phyloP scores from a whole-genome alignment of 176 grass and related monocot species.

The Luzula sylvatica region DNA sequence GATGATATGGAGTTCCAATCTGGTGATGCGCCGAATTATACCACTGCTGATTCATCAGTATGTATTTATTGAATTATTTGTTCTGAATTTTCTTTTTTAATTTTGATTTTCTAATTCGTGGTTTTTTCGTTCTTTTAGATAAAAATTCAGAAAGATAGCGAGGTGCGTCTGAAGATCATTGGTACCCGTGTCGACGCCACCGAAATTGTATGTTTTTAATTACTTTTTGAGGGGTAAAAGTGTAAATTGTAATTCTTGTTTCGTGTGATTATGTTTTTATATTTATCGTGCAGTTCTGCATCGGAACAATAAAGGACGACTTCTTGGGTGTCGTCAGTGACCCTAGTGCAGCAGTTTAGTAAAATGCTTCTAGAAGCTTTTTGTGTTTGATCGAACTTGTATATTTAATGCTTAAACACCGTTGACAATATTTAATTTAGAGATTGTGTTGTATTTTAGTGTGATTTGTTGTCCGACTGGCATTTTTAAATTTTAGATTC shows the following conservation, averaged over 20 bases:
- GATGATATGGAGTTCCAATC: conserved; percentile 94
- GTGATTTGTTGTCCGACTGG: neutral
- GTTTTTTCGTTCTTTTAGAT: conserved; percentile 32
- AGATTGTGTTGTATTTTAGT: neutral
- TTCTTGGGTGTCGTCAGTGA: conserved; percentile 93
- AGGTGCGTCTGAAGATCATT: conserved; percentile 95
- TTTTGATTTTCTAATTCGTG: neutral
- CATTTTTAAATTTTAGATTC: too few species aligned
- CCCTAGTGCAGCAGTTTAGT: conserved; percentile 58
- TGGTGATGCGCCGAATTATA: conserved; percentile 83
- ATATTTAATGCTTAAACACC: conserved; percentile 1
- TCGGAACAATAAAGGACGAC: conserved; percentile 94
- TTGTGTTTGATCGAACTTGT: neutral
- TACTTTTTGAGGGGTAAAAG: neutral
- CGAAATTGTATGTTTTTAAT: conserved; percentile 68
- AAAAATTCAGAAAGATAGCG: conserved; percentile 96
- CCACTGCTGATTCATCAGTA: conserved; percentile 95
- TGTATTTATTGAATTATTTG: neutral
- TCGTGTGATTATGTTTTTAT: neutral
- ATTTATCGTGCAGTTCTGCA: conserved; percentile 70
- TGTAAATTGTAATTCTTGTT: neutral
- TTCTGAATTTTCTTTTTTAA: neutral
- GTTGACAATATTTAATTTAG: neutral
- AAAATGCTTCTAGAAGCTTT: neutral
- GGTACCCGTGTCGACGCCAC: conserved; percentile 93